Conservation (phyloP, 2,329 filamentous ascomycete genomes). For the Ramularia endophylla region DNA sequence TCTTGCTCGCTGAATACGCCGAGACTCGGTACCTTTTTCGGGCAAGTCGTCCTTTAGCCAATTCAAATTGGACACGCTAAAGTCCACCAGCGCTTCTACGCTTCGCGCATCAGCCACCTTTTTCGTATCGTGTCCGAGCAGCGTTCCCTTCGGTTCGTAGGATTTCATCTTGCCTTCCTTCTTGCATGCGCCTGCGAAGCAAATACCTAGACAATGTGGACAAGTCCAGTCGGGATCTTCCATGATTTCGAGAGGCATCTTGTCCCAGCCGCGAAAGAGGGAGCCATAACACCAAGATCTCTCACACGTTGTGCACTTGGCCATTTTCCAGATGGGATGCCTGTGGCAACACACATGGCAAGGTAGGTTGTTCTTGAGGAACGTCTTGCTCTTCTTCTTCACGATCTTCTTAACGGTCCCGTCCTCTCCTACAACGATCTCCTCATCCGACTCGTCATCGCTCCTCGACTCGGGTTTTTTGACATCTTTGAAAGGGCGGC, state of each 20-base stretch:
- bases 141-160: conserved; percentile 79
- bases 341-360: conserved; percentile 82
- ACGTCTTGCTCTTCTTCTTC: conserved; percentile 51
- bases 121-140: conserved; percentile 85
- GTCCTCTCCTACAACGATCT: conserved; percentile 59
- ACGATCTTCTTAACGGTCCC: conserved; percentile 58
- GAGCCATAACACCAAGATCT: conserved; percentile 88
- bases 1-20: conserved; percentile 36
- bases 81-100: conserved; percentile 85
- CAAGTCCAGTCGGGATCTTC: conserved; percentile 80
- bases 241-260: conserved; percentile 77
- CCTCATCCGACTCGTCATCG: conserved; percentile 44
- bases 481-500: conserved; percentile 77
- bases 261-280: conserved; percentile 84
- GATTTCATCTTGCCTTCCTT: conserved; percentile 62
- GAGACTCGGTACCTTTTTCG: conserved; percentile 31
- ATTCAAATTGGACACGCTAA: conserved; percentile 76
- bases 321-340: conserved; percentile 79
- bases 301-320: conserved; percentile 69
- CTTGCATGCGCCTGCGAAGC: conserved; percentile 78
- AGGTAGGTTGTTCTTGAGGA: conserved; percentile 44
- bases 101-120: conserved; percentile 87
- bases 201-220: conserved; percentile 77
- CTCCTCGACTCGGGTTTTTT: conserved; percentile 51
- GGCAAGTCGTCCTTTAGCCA: conserved; percentile 63